Conservation (phyloP, 148 eudicot genomes). For the Talinum fruticosum region DNA sequence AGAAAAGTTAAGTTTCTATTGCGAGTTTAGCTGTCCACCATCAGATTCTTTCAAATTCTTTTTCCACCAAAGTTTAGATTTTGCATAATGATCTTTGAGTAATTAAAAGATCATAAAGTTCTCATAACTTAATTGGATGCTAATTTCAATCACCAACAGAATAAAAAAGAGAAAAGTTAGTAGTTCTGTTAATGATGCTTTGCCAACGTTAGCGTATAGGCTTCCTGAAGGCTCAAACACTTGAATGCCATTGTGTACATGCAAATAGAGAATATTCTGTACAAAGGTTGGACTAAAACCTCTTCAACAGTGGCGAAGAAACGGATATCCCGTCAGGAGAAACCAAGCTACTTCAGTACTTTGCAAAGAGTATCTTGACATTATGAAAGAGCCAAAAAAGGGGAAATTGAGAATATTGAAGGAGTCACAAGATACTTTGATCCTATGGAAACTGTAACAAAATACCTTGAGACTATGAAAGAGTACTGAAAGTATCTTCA, state of each 20-base stretch:
- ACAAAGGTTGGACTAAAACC: conserved; percentile 13
- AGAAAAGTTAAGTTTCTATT: too few species aligned
- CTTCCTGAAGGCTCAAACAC: not conserved
- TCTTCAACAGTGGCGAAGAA: conserved; percentile 20
- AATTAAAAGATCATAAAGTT: too few species aligned
- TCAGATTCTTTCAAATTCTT: not conserved
- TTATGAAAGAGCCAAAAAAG: too few species aligned
- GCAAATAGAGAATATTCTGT: too few species aligned
- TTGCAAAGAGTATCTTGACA: too few species aligned
- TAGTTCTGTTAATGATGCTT: not conserved
- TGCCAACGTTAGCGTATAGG: not conserved
- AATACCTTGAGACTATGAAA: not conserved
- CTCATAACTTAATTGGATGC: not conserved
- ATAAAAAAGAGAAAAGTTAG: not conserved
- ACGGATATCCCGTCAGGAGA: conserved; percentile 15
- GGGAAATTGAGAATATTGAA: not conserved
- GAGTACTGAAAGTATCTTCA: too few species aligned
- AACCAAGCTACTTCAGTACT: too few species aligned
- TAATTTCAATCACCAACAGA: not conserved
- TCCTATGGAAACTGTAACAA: conserved; percentile 11
- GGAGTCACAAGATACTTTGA: conserved; percentile 22
- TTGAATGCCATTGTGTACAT: too few species aligned
- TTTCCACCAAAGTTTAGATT: not conserved
- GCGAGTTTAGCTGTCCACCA: not conserved
- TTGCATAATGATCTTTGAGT: too few species aligned